Evolutionary conservation across 2,329 filamentous ascomycete species (phyloP).

Genomic region (Fusarium proliferatum): DNA sequence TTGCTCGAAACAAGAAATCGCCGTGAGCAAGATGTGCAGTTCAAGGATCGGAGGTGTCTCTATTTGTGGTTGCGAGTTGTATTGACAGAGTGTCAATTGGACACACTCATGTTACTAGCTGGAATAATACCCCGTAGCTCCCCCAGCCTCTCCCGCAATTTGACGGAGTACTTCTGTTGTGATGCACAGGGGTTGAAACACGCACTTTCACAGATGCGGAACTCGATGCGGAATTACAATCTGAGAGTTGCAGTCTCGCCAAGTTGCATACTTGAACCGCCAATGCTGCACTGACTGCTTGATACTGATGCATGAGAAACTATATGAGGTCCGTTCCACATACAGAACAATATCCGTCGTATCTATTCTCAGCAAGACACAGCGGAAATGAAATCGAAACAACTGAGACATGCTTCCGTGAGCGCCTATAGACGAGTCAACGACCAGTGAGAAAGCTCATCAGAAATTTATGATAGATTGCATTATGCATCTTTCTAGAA

Average conservation of each 20-base stretch:
- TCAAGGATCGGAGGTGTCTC: neutral
- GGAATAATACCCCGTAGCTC: constrained; percentile 6
- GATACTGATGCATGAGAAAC: neutral
- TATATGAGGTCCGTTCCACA: constrained; percentile 8
- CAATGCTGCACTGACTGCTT: constrained; percentile 7
- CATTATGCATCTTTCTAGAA: constrained; percentile 30
- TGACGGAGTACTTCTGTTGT: neutral
- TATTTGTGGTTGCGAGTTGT: constrained; percentile 7
- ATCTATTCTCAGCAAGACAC: neutral
- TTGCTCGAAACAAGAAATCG: constrained; percentile 23
- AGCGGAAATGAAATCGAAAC: neutral
- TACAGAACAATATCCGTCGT: constrained; percentile 11
- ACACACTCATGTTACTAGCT: neutral
- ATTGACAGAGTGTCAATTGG: constrained; percentile 6
- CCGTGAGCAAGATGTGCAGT: constrained; percentile 5
- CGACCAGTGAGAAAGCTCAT: constrained; percentile 11
- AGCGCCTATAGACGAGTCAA: neutral
- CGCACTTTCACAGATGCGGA: constrained; percentile 30
- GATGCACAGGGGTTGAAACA: constrained; percentile 25
- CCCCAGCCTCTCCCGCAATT: constrained; percentile 31
- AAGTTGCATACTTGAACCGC: constrained; percentile 10
- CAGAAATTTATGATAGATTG: constrained; percentile 12
- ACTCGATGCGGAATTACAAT: constrained; percentile 4
- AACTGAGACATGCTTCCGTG: constrained; percentile 29
- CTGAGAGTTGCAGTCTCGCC: neutral